phyloP scores from a whole-genome alignment of 441 rosid species.

The California macrophylla region DNA sequence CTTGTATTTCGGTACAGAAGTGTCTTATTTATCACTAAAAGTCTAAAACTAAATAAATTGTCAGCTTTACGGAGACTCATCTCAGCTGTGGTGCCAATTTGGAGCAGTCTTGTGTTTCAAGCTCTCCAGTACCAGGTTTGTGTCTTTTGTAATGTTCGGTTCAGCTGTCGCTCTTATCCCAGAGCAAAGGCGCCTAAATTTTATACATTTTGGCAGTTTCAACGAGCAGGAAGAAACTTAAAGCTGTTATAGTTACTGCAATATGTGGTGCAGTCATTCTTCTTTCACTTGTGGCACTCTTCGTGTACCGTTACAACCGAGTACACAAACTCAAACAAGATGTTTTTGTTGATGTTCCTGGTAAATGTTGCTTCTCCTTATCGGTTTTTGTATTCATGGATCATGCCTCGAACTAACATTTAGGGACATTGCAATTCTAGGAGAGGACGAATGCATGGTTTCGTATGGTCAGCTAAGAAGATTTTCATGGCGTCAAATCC shows the following conservation, averaged over 20 bases:
- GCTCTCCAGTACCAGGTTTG: constrained; percentile 51
- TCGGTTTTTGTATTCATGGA: background rate
- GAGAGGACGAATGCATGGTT: constrained; percentile 40
- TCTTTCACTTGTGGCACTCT: constrained; percentile 38
- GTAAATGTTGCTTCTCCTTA: constrained; percentile 26
- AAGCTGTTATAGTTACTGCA: constrained; percentile 39
- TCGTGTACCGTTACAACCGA: constrained; percentile 40
- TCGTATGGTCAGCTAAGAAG: constrained; percentile 39
- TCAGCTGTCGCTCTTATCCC: background rate
- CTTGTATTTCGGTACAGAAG: too few species aligned
- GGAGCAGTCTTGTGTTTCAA: constrained; percentile 63
- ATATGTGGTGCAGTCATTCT: constrained; percentile 47
- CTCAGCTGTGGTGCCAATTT: constrained; percentile 58
- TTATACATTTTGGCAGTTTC: constrained; percentile 35
- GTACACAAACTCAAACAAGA: constrained; percentile 35
- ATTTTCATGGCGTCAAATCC: constrained; percentile 44
- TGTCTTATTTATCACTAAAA: background rate
- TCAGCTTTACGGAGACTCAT: constrained; percentile 64
- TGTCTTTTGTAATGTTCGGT: background rate
- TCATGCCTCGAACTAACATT: background rate
- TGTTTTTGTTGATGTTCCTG: constrained; percentile 65
- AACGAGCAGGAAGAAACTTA: constrained; percentile 47
- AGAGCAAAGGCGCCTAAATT: constrained; percentile 7
- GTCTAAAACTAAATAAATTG: constrained; percentile 8
- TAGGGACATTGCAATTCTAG: constrained; percentile 15